A percentile compares a stretch with the other conserved stretches of the same genome.
These are phyloP conservation scores for Asparagopsis taxiformis DNA, from an alignment of 31 red algal genomes.

Conservation along the genomic window DNA sequence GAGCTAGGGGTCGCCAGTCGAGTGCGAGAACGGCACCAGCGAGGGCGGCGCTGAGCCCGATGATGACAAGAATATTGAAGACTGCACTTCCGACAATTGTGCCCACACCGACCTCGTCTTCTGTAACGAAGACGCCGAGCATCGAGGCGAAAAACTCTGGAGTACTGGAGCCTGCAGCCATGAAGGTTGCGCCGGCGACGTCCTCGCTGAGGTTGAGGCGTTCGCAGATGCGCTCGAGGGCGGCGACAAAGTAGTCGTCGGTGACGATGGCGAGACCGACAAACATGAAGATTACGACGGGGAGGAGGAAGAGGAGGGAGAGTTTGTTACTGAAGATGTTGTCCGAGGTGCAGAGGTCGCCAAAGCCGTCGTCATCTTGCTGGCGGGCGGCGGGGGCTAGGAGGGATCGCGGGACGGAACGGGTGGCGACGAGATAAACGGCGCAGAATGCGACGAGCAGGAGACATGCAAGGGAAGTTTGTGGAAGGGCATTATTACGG, in stretches of 20 bases:
- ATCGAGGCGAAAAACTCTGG: conserved; percentile 85
- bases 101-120: conserved; percentile 77
- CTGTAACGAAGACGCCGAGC: conserved; percentile 73
- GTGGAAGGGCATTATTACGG: not conserved
- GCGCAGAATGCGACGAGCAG: not conserved
- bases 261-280: conserved; percentile 83
- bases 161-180: conserved; percentile 78
- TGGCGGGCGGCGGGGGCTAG: not conserved
- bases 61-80: conserved; percentile 86
- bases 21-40: conserved; percentile 72
- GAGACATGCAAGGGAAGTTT: not conserved
- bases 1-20: conserved; percentile 73
- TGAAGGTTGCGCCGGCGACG: conserved; percentile 84
- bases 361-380: conserved; percentile 23
- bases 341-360: conserved; percentile 39
- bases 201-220: conserved; percentile 69
- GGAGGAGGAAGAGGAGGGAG: conserved; percentile 54
- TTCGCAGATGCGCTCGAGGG: conserved; percentile 81
- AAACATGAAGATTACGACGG: conserved; percentile 55
- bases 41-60: conserved; percentile 72
- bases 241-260: conserved; percentile 83
- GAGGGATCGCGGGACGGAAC: not conserved
- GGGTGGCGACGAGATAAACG: not conserved
- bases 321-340: conserved; percentile 33
- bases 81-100: conserved; percentile 85